phyloP scores from a whole-genome alignment of 2,329 filamentous ascomycete genomes.

The Aspergillus unguis region DNA sequence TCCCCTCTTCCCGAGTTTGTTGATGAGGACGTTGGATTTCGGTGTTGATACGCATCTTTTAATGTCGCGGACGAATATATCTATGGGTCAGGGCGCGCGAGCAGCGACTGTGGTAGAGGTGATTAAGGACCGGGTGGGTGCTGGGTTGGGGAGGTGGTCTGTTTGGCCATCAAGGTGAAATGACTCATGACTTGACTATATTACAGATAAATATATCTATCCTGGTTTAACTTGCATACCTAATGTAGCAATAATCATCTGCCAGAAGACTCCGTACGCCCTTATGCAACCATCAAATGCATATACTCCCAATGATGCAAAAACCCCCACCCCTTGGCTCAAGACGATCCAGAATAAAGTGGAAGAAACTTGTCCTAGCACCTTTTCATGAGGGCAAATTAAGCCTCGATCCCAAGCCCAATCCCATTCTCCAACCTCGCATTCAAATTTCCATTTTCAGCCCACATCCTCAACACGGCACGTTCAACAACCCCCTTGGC shows the following conservation, averaged over 20 bases:
- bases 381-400: too few species aligned
- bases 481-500: constrained; percentile 43
- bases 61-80: constrained; percentile 23
- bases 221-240: too few species aligned
- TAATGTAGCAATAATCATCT: too few species aligned
- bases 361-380: too few species aligned
- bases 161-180: constrained; percentile 18
- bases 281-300: too few species aligned
- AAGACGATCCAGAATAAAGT: too few species aligned
- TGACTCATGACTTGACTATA: too few species aligned
- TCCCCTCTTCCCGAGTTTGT: constrained; percentile 27
- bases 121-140: constrained; percentile 39
- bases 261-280: too few species aligned
- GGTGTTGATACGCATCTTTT: constrained; percentile 41
- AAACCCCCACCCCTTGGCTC: too few species aligned
- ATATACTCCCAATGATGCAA: too few species aligned
- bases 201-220: too few species aligned
- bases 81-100: constrained; percentile 10
- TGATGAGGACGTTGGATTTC: constrained; percentile 38
- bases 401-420: too few species aligned
- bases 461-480: constrained; percentile 43
- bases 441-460: constrained; percentile 30
- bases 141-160: constrained; percentile 37
- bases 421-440: not conserved
- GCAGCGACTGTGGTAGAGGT: constrained; percentile 33